Conservation (phyloP, 2,329 filamentous ascomycete species). For the Huntiella bhutanensis region DNA sequence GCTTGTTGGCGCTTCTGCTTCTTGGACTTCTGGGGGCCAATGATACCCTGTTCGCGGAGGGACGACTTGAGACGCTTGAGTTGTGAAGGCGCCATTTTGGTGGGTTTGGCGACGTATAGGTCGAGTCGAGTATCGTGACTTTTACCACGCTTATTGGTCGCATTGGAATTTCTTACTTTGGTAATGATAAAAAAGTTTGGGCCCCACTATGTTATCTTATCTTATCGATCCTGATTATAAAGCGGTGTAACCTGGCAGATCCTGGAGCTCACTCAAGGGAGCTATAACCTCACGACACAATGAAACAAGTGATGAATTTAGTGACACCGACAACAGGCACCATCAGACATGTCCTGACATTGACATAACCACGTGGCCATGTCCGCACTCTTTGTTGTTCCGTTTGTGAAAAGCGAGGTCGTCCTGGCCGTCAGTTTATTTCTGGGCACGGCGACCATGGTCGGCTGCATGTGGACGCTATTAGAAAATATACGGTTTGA, state of each 20-base stretch:
- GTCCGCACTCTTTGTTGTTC: constrained; percentile 6
- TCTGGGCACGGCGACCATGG: constrained; percentile 38
- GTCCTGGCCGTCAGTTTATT: constrained; percentile 34
- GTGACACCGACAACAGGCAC: too few species aligned
- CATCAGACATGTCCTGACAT: too few species aligned
- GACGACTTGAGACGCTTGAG: constrained; percentile 89
- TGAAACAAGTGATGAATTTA: too few species aligned
- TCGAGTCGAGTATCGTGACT: too few species aligned
- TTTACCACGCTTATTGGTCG: too few species aligned
- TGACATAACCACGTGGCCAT: not conserved
- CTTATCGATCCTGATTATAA: too few species aligned
- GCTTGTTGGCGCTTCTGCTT: constrained; percentile 69
- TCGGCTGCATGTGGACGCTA: constrained; percentile 36
- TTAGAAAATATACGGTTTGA: constrained; percentile 42
- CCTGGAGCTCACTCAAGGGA: too few species aligned
- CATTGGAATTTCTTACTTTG: too few species aligned
- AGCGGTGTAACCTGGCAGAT: too few species aligned
- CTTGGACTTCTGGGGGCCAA: constrained; percentile 83
- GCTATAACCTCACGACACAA: too few species aligned
- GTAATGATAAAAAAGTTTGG: not conserved
- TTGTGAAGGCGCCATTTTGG: constrained; percentile 79
- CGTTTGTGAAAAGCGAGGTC: constrained; percentile 29
- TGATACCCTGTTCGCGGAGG: constrained; percentile 71
- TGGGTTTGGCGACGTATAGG: constrained; percentile 7
- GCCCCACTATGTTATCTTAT: too few species aligned